phyloP scores from a whole-genome alignment of 2,329 filamentous ascomycete species.

The Colletotrichum lini region DNA sequence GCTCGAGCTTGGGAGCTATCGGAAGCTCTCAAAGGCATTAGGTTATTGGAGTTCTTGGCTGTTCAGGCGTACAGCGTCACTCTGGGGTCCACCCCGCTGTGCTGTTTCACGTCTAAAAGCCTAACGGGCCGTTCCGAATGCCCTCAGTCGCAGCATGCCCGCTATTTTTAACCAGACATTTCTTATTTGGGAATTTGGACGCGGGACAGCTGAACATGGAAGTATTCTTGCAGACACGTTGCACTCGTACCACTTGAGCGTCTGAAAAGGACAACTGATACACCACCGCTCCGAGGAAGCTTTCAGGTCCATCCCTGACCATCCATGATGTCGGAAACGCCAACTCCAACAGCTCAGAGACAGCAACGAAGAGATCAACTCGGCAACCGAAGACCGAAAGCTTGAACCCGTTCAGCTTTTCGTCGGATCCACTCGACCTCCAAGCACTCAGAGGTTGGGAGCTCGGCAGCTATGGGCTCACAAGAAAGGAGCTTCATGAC shows the following conservation, averaged over 20 bases:
- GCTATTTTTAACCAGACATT: not conserved
- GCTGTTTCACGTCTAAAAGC: conserved; percentile 28
- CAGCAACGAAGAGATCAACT: not conserved
- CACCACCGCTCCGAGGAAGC: not conserved
- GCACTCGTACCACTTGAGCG: not conserved
- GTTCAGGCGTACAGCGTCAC: conserved; percentile 17
- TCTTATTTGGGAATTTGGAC: not conserved
- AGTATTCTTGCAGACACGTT: not conserved
- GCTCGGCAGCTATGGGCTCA: conserved; percentile 8
- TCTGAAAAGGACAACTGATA: not conserved
- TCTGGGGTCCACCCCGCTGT: conserved; percentile 1
- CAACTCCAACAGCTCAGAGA: not conserved
- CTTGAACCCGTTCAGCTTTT: not conserved
- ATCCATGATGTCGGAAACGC: too few species aligned
- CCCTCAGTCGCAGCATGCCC: conserved; percentile 4
- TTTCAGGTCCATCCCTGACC: not conserved
- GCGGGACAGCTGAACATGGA: not conserved
- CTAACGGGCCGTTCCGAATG: conserved; percentile 39
- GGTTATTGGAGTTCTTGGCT: conserved; percentile 24
- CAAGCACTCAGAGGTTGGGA: conserved; percentile 5
- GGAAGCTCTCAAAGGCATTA: not conserved
- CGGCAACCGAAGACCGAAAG: not conserved
- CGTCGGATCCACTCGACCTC: not conserved
- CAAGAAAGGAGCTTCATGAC: not conserved
- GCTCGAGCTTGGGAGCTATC: not conserved